These are phyloP conservation scores for Lachnellula hyalina DNA, from an alignment of 2,329 filamentous ascomycete genomes.

Conservation along the genomic window DNA sequence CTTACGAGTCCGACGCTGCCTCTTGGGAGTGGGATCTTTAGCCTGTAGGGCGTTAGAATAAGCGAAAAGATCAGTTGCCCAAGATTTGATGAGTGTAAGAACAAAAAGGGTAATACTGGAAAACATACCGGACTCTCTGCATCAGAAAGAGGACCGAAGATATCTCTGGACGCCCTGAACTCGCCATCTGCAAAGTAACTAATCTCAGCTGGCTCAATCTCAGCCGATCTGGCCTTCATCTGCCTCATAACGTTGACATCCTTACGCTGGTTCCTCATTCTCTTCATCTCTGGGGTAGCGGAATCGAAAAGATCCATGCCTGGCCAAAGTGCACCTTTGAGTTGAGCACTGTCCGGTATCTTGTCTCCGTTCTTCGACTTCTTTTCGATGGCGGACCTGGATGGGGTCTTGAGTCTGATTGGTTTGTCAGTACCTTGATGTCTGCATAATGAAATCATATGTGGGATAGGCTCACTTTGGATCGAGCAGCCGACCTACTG, in stretches of 20 bases:
- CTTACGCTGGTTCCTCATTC: constrained; percentile 75
- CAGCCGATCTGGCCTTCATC: constrained; percentile 59
- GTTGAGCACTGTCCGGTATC: constrained; percentile 29
- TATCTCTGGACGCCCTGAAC: constrained; percentile 48
- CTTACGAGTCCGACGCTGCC: constrained; percentile 24
- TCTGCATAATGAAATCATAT: background rate
- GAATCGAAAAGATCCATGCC: constrained; percentile 81
- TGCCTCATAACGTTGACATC: constrained; percentile 63
- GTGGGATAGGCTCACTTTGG: constrained; percentile 16
- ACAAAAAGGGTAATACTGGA: background rate
- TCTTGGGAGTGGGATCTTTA: constrained; percentile 24
- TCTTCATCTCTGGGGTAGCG: constrained; percentile 66
- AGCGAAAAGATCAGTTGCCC: background rate
- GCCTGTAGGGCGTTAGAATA: constrained; percentile 13
- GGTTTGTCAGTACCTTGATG: constrained; percentile 2
- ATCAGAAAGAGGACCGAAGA: constrained; percentile 55
- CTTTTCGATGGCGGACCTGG: constrained; percentile 9
- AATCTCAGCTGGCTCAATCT: constrained; percentile 58
- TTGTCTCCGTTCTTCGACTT: constrained; percentile 18
- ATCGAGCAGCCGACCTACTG: constrained; percentile 9
- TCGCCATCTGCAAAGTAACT: constrained; percentile 53
- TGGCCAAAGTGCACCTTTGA: constrained; percentile 70
- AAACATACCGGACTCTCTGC: constrained; percentile 45
- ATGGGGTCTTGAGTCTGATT: constrained; percentile 22
- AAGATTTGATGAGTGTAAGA: background rate